Evolutionary conservation across 371 early-diverging fungal genomes (phyloP).

Genomic region (Nematocida ausubeli): DNA sequence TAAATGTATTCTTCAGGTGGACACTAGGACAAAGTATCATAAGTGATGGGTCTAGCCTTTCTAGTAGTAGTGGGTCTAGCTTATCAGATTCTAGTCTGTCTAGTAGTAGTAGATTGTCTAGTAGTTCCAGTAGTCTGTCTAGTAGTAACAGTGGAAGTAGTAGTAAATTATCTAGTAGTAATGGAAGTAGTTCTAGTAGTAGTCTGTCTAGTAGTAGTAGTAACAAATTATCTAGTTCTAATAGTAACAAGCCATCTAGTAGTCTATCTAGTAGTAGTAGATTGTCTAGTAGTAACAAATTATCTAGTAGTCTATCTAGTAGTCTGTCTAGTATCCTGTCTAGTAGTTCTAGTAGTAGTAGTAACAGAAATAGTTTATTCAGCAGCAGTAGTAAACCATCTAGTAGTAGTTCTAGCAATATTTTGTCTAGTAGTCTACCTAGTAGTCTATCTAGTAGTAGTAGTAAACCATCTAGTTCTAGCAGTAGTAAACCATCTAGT

Average conservation of each 20-base stretch:
- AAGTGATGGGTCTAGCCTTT: background rate
- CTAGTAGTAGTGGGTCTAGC: background rate
- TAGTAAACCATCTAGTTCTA: too few species aligned
- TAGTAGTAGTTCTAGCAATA: background rate
- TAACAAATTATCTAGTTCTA: background rate
- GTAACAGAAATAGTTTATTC: background rate
- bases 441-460: background rate
- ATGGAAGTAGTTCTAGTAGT: background rate
- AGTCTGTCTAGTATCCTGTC: background rate
- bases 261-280: background rate
- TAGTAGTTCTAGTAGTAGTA: background rate
- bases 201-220: background rate
- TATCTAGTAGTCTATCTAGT: background rate
- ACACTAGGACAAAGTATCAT: slow-evolving; percentile 1
- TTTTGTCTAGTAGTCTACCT: background rate
- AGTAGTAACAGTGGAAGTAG: background rate
- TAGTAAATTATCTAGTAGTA: background rate
- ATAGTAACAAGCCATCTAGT: background rate
- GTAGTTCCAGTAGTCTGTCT: background rate
- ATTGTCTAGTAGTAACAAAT: background rate
- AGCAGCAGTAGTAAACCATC: background rate
- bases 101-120: slow-evolving; percentile 2
- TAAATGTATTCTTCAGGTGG: slow-evolving; percentile 15
- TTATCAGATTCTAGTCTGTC: background rate
- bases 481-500: too few species aligned